Evolutionary conservation across 257 asterid species (phyloP).

Genomic region (Solanum chaucha): DNA sequence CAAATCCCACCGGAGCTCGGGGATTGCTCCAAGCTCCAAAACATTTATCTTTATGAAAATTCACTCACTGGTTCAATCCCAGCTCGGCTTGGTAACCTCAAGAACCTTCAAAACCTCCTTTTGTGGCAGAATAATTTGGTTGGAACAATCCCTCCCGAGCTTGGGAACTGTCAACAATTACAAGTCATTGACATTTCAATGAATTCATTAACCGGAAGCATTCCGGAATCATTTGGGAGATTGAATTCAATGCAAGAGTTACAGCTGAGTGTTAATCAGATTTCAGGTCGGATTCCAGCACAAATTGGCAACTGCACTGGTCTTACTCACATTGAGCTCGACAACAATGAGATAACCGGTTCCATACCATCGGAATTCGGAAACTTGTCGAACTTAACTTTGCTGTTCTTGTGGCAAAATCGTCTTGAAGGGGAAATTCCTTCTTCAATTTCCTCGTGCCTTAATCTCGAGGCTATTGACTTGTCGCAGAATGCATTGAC

Average conservation of each 20-base stretch:
- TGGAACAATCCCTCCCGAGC: conserved; percentile 48
- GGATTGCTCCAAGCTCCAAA: conserved; percentile 29
- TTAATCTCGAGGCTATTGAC: conserved; percentile 53
- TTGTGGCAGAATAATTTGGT: conserved; percentile 65
- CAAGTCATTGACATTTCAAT: conserved; percentile 46
- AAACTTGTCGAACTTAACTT: conserved; percentile 32
- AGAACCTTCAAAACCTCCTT: conserved; percentile 36
- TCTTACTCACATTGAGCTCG: conserved; percentile 61
- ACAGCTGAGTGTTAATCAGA: conserved; percentile 59
- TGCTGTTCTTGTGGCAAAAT: conserved; percentile 65
- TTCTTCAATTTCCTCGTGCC: conserved; percentile 42
- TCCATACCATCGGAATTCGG: conserved; percentile 57
- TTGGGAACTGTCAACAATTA: conserved; percentile 41
- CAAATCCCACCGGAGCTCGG: conserved; percentile 73
- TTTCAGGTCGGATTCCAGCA: conserved; percentile 58
- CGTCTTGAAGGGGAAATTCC: conserved; percentile 60
- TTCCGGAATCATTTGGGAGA: conserved; percentile 51
- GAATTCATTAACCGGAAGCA: conserved; percentile 52
- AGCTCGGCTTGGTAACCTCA: conserved; percentile 35
- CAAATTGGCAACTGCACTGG: conserved; percentile 48
- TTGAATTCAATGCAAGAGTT: conserved; percentile 39
- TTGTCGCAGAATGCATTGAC: conserved; percentile 51
- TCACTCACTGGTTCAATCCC: conserved; percentile 64
- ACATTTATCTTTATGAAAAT: conserved; percentile 56
- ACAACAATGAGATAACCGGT: conserved; percentile 66